phyloP scores from a whole-genome alignment of 2,329 filamentous ascomycete genomes.

The Diaporthe aspalathi region DNA sequence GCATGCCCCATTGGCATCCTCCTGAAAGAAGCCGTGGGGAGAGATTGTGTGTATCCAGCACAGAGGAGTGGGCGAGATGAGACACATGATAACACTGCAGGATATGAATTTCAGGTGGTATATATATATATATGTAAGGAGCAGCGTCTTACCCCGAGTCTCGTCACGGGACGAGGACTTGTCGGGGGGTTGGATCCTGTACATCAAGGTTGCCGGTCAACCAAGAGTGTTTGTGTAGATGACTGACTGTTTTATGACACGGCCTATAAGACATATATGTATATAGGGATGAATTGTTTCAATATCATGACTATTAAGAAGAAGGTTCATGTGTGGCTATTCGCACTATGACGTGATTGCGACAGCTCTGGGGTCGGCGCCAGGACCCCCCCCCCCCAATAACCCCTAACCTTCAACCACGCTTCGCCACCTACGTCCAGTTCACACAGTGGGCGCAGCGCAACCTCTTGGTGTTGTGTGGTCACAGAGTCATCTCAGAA shows the following conservation, averaged over 20 bases:
- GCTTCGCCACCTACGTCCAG: neutral
- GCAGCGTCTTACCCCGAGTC: neutral
- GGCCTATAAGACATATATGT: neutral
- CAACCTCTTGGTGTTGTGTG: neutral
- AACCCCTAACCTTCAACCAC: neutral
- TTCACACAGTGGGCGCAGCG: neutral
- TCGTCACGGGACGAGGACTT: neutral
- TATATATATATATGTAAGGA: no score
- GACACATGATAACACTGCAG: neutral
- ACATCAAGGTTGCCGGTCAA: slow-evolving; percentile 5
- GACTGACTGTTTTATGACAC: neutral
- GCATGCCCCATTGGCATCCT: neutral
- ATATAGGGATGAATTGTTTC: neutral
- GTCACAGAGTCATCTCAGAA: neutral
- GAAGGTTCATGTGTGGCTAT: neutral
- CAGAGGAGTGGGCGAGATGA: neutral
- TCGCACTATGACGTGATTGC: neutral
- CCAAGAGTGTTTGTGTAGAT: neutral
- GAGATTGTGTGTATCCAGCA: neutral
- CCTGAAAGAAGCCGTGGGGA: neutral
- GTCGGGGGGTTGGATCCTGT: neutral
- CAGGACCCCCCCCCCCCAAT: neutral
- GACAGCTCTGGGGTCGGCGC: neutral
- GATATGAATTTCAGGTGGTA: neutral
- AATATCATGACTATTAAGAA: neutral